Conservation (phyloP, 768 basidiomycete genomes). For the Mycena olivaceomarginata region DNA sequence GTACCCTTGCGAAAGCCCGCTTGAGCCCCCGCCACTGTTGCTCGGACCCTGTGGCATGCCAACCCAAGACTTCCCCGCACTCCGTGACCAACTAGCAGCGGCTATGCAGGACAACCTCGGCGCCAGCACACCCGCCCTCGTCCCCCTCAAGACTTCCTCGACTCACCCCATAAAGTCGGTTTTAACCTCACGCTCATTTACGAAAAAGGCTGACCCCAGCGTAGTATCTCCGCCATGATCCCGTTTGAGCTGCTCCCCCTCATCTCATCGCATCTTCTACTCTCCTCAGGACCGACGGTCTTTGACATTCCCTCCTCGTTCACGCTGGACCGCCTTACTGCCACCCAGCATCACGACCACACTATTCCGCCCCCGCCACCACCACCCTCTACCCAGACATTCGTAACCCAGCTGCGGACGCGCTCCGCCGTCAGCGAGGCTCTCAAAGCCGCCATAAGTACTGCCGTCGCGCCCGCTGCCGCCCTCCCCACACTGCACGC, state of each 20-base stretch:
- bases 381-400: conserved; percentile 40
- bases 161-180: conserved; percentile 91
- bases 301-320: conserved; percentile 67
- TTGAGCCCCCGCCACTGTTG: conserved; percentile 44
- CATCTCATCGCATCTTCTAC: conserved; percentile 67
- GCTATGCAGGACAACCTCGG: conserved; percentile 69
- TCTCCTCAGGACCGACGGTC: conserved; percentile 61
- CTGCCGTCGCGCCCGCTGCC: conserved; percentile 47
- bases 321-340: conserved; percentile 64
- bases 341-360: conserved; percentile 34
- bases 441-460: conserved; percentile 62
- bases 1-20: conserved; percentile 64
- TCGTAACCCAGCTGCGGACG: conserved; percentile 45
- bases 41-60: conserved; percentile 54
- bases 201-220: not conserved
- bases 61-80: conserved; percentile 36
- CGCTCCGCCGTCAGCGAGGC: conserved; percentile 55
- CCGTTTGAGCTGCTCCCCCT: conserved; percentile 74
- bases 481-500: conserved; percentile 32
- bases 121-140: conserved; percentile 28
- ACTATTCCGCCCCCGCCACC: conserved; percentile 44
- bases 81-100: conserved; percentile 67
- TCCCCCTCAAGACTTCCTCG: conserved; percentile 79
- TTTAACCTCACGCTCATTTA: conserved; percentile 38
- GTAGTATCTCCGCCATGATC: conserved; percentile 79